Percentiles rank a stretch among this genome's conserved stretches.
These are phyloP conservation scores for Botrytis byssoidea DNA, from an alignment of 2,329 filamentous ascomycete genomes.

Conservation along the genomic window DNA sequence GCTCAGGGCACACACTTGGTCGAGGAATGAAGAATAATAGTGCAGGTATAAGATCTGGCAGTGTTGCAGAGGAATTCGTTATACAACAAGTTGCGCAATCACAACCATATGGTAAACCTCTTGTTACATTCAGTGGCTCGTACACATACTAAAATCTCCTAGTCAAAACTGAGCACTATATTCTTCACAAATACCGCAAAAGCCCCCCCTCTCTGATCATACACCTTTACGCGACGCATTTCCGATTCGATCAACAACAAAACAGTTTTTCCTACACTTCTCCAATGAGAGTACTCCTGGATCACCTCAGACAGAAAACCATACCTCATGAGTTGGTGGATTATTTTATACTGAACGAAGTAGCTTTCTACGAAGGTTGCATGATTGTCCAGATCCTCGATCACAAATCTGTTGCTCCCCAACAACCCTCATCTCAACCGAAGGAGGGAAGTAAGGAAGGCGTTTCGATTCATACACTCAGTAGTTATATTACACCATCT, in stretches of 20 bases:
- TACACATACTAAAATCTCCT: conserved; percentile 4
- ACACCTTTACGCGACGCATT: conserved; percentile 81
- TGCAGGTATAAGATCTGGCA: conserved; percentile 50
- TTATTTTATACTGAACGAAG: conserved; percentile 61
- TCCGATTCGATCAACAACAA: conserved; percentile 82
- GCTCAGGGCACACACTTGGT: conserved; percentile 46
- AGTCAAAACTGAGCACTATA: conserved; percentile 75
- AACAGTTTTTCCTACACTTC: conserved; percentile 90
- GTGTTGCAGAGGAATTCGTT: conserved; percentile 46
- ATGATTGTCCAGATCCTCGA: conserved; percentile 94
- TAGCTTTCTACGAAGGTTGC: conserved; percentile 90
- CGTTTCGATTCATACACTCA: conserved; percentile 91
- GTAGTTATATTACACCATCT: conserved; percentile 85
- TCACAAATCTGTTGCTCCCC: conserved; percentile 65
- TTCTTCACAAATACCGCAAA: conserved; percentile 76
- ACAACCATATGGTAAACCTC: conserved; percentile 52
- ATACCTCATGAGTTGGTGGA: conserved; percentile 87
- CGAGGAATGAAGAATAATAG: conserved; percentile 51
- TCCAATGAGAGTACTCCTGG: conserved; percentile 76
- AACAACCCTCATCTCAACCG: conserved; percentile 57
- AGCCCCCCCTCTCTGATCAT: conserved; percentile 79
- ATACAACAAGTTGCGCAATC: conserved; percentile 45
- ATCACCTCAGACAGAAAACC: conserved; percentile 73
- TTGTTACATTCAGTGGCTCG: conserved; percentile 32
- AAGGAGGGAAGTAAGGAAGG: conserved; percentile 60